Percentiles rank a stretch among this genome's conserved stretches.
phyloP scores from a whole-genome alignment of 345 rosid genomes.

The Pistacia integerrima region DNA sequence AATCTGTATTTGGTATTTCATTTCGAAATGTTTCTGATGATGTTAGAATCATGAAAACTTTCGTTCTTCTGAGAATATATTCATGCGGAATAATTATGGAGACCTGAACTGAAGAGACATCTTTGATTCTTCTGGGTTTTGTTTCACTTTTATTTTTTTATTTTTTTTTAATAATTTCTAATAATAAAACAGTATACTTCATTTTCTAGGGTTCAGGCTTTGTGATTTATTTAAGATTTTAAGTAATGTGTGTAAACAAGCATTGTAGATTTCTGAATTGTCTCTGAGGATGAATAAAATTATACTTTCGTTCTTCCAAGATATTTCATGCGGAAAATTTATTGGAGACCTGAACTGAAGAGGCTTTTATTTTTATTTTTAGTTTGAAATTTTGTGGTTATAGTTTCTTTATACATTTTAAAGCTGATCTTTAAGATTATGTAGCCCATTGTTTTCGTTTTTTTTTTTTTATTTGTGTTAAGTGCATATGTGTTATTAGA shows the following conservation, averaged over 20 bases:
- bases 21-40: slow-evolving; percentile 41
- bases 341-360: slow-evolving; percentile 65
- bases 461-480: neutral
- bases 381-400: too few relatives aligned
- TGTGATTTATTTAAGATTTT: neutral
- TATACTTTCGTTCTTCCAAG: slow-evolving; percentile 47
- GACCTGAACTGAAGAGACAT: slow-evolving; percentile 65
- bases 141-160: neutral
- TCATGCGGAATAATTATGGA: slow-evolving; percentile 42
- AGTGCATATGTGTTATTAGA: neutral
- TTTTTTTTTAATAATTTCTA: neutral
- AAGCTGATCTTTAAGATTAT: neutral
- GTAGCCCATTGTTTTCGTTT: too few relatives aligned
- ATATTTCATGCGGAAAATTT: slow-evolving; percentile 34
- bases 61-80: slow-evolving; percentile 52
- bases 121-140: neutral
- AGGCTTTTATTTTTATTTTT: slow-evolving; percentile 19
- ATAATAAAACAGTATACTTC: too few relatives aligned
- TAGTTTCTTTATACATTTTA: neutral
- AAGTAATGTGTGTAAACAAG: neutral
- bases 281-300: slow-evolving; percentile 39
- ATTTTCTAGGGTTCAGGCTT: neutral
- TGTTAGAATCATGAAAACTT: slow-evolving; percentile 32
- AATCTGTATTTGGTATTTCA: neutral
- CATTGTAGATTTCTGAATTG: neutral